phyloP scores from a whole-genome alignment of 1,139 yeast genomes.

The Geotrichum bryndzae region DNA sequence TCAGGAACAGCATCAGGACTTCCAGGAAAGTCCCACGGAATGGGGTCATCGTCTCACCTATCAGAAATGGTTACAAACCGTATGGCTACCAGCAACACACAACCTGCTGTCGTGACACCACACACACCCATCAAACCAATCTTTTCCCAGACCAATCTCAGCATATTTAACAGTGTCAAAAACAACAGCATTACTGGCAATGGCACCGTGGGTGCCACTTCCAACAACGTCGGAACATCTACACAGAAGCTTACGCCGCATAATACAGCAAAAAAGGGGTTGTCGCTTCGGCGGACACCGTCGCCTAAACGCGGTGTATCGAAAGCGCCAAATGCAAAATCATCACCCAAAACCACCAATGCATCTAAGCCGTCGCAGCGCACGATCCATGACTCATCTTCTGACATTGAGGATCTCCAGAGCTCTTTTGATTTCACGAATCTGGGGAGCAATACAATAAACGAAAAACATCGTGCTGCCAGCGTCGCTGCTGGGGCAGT shows the following conservation, averaged over 20 bases:
- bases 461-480: not conserved
- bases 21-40: conserved; percentile 6
- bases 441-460: not conserved
- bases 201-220: not conserved
- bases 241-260: conserved; percentile 4
- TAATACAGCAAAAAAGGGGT: not conserved
- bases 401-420: conserved; percentile 6
- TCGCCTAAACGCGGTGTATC: conserved; percentile 16
- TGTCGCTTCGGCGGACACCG: conserved; percentile 19
- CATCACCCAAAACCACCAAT: conserved; percentile 5
- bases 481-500: not conserved
- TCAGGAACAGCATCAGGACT: conserved; percentile 11
- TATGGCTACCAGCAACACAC: not conserved
- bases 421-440: conserved; percentile 8
- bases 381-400: not conserved
- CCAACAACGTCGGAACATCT: conserved; percentile 3
- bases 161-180: not conserved
- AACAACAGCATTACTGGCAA: conserved; percentile 2
- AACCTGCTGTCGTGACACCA: conserved; percentile 8
- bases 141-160: conserved; percentile 11
- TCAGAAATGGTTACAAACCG: not conserved
- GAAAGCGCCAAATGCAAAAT: conserved; percentile 1
- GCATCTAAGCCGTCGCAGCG: conserved; percentile 1
- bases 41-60: not conserved
- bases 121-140: conserved; percentile 17